phyloP scores from a whole-genome alignment of 1,139 yeast species.

The Tardiomyces blankii region DNA sequence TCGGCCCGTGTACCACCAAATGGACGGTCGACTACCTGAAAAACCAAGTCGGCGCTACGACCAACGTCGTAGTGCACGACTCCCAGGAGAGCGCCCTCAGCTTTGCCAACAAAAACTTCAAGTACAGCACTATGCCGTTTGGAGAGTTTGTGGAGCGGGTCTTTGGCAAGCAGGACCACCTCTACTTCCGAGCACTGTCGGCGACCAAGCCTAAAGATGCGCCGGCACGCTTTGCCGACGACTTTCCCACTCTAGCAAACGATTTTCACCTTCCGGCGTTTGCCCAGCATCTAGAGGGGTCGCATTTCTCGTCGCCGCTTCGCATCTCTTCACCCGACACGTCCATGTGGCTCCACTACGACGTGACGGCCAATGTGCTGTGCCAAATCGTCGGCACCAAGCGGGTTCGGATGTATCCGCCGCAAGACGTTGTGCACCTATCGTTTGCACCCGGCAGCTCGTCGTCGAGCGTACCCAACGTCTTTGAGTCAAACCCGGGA shows the following conservation, averaged over 20 bases:
- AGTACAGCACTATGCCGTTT: conserved; percentile 20
- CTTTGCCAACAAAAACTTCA: conserved; percentile 25
- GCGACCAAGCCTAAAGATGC: conserved; percentile 19
- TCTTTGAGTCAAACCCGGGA: conserved; percentile 17
- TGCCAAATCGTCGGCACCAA: conserved; percentile 27
- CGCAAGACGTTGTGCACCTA: conserved; percentile 21
- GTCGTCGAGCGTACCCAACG: conserved; percentile 23
- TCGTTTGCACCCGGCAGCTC: conserved; percentile 25
- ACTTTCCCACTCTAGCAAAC: conserved; percentile 20
- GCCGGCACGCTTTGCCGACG: conserved; percentile 21
- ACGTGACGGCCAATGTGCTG: conserved; percentile 28
- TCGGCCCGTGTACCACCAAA: conserved; percentile 18
- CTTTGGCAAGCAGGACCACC: conserved; percentile 8
- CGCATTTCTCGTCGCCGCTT: conserved; percentile 27
- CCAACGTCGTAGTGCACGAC: conserved; percentile 21
- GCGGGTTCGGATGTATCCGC: conserved; percentile 25
- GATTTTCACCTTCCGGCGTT: conserved; percentile 24
- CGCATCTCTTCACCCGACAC: conserved; percentile 25
- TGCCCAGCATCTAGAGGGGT: conserved; percentile 8
- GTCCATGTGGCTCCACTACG: conserved; percentile 30
- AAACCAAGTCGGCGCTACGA: conserved; percentile 18
- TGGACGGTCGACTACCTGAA: conserved; percentile 24
- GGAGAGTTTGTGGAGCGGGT: conserved; percentile 19
- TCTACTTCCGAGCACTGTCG: conserved; percentile 24
- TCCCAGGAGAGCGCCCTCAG: conserved; percentile 18